Conservation (phyloP, 371 early-diverging fungal species). For the Zopfochytrium polystomum region DNA sequence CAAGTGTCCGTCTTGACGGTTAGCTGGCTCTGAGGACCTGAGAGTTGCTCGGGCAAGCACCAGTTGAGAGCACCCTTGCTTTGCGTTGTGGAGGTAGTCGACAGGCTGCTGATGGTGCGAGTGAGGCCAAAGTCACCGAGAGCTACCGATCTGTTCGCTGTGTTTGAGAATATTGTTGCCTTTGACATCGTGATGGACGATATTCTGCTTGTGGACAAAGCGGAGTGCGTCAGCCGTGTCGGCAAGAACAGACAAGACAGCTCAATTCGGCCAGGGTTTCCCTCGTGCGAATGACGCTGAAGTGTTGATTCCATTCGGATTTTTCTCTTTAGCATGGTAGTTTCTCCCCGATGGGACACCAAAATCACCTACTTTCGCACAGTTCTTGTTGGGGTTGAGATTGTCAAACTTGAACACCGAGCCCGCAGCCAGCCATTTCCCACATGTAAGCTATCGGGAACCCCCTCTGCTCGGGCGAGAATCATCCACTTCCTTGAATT, state of each 20-base stretch:
- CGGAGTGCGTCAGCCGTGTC: conserved; percentile 77
- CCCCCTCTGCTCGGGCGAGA: too few species aligned
- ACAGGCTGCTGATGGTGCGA: background rate
- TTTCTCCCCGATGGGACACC: too few species aligned
- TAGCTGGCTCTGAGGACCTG: background rate
- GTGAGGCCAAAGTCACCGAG: conserved; percentile 80
- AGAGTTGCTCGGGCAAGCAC: too few species aligned
- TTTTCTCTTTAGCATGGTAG: too few species aligned
- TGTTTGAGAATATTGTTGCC: conserved; percentile 86
- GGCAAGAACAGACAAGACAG: background rate
- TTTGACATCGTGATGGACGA: too few species aligned
- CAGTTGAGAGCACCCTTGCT: too few species aligned
- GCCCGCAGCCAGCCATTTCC: background rate
- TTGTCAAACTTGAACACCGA: background rate
- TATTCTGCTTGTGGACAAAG: conserved; percentile 82
- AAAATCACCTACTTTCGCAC: conserved; percentile 1
- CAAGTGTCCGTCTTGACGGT: background rate
- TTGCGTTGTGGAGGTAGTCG: too few species aligned
- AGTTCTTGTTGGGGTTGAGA: background rate
- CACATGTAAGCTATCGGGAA: background rate
- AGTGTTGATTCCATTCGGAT: background rate
- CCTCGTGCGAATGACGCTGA: too few species aligned
- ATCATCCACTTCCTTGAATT: too few species aligned
- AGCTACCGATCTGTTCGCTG: conserved; percentile 82
- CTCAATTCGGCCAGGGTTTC: background rate